Base-by-base conservation (phyloP, 257 asterid genomes). In the Ocimum tenuiflorum region DNA sequence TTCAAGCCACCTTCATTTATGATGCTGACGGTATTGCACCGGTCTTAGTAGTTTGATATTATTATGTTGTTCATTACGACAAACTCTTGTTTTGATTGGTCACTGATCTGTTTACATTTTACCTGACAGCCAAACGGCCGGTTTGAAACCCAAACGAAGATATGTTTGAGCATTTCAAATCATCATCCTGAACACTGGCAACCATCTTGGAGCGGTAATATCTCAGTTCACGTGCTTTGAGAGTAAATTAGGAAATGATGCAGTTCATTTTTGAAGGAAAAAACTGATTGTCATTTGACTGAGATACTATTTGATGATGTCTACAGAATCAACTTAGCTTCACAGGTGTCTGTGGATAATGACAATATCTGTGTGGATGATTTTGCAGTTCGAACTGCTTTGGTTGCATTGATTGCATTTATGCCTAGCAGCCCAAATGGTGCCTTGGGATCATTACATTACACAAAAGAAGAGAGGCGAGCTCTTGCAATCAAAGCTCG, bases 161-260 rank as follows among this genome's bases (percentile, higher is more conserved):
- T 91, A 59, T 91, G 98, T 83, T 83, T 91, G 86, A 91, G 98
- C 80, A 91, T 91, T 68, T 91, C 98, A 20, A 91, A 86, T 79
- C 96, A 91, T 79, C 98, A 91, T 48, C 98, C 98, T 50, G 98
- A 91, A 80, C 96, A 91, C 77, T 91, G 98, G 98, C 98, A 86
- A 65, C 98, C 98, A 64, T 91, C 95, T 41, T 91, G 98, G 96
- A 86, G 98, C 56, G 98, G 98, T 91, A 77, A 77, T 50, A 11
- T 72, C 56, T 33, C 42, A 18, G 35, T 41, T 70, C 14, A 41
- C 41, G 41, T 60, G 11, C 13, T 43, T 39, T 39, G n/a, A 18
- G 35, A 36, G n/a, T 42, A 7, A 29, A 45, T 22, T 46, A 22
- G 39, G 27, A 31, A 48, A 45, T 31, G 23, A 11, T 29, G 17